Conservation (phyloP, 495 filamentous ascomycete genomes). For the Aeminium ludgeri region DNA sequence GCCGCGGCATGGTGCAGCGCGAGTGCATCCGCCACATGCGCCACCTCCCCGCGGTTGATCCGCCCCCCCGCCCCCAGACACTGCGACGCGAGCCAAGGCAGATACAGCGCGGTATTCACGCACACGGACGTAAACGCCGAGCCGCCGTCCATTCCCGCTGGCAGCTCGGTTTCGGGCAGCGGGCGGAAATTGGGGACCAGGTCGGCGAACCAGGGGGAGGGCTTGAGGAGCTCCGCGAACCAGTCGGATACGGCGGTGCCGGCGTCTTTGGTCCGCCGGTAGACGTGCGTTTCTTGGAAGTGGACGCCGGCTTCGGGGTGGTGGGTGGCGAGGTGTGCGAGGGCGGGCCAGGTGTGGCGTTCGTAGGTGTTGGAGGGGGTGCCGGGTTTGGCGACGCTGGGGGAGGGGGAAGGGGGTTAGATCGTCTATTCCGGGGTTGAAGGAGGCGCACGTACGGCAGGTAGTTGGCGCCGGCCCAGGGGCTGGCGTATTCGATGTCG, state of each 20-base stretch:
- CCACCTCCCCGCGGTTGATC: conserved; percentile 42
- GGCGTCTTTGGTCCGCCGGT: conserved; percentile 46
- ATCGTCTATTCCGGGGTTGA: not conserved
- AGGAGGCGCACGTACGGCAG: conserved; percentile 48
- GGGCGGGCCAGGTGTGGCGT: conserved; percentile 26
- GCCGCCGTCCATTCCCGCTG: conserved; percentile 45
- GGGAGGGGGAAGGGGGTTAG: not conserved
- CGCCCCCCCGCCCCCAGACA: conserved; percentile 53
- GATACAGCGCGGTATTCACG: conserved; percentile 79
- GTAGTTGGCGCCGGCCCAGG: conserved; percentile 90
- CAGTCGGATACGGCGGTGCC: conserved; percentile 31
- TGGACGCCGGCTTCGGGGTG: conserved; percentile 82
- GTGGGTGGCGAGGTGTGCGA: conserved; percentile 34
- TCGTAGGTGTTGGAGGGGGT: conserved; percentile 38
- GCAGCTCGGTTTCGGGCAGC: conserved; percentile 38
- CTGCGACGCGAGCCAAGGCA: conserved; percentile 65
- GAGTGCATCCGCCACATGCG: conserved; percentile 58
- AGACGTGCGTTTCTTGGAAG: conserved; percentile 54
- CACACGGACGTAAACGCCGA: conserved; percentile 68
- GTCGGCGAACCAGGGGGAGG: conserved; percentile 69
- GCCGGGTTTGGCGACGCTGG: conserved; percentile 20
- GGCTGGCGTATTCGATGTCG: conserved; percentile 89
- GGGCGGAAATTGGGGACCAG: conserved; percentile 50
- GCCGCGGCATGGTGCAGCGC: conserved; percentile 42
- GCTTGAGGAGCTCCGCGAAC: conserved; percentile 45